Evolutionary conservation across 768 basidiomycete genomes (phyloP), one percentile per base, ranked within the genome.

Genomic region (Rickenella mellea): DNA sequence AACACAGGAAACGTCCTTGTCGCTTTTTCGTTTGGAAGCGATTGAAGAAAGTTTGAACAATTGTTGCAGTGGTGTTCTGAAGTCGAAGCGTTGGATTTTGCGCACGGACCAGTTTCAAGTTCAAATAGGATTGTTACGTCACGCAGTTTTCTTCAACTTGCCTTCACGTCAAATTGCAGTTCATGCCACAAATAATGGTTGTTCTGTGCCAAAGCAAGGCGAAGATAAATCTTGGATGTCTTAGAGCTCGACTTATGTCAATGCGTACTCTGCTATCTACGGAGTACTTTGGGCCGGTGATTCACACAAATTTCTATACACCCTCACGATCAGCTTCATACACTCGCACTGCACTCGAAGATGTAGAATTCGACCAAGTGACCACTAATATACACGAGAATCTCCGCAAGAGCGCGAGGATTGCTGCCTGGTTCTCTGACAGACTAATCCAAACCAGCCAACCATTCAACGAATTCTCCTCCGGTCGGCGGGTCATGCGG

Each of bases 401-500:
- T n/a, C n/a, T n/a, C n/a, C n/a, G n/a, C n/a, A n/a, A n/a, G n/a
- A n/a, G n/a, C n/a, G n/a, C n/a, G n/a, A n/a, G n/a, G n/a, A n/a
- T n/a, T n/a, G n/a, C n/a, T n/a, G n/a, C n/a, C n/a, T n/a, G n/a
- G n/a, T n/a, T n/a, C n/a, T n/a, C n/a, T n/a, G n/a, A n/a, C n/a
- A n/a, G n/a, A n/a, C n/a, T n/a, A n/a, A n/a, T n/a, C n/a, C n/a
- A n/a, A n/a, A n/a, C n/a, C 46, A 70, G 41, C 68, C 68, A 70
- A n/a, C 54, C 53, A 14, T 58, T 58, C 4, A 58, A 33, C 4
- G 66, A 45, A 10, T 62, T 48, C 12, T 12, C 64, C 62, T 10
- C 69, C 42, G 5, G 64, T 67, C 25, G 70, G 55, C 35, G 60
- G 48, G 44, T 70, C 68, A 7, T 62, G 55, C 26, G 58, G 51